These are phyloP conservation scores for Coniferiporia sulphurascens DNA, from an alignment of 1,284 basidiomycete species.

Conservation along the genomic window DNA sequence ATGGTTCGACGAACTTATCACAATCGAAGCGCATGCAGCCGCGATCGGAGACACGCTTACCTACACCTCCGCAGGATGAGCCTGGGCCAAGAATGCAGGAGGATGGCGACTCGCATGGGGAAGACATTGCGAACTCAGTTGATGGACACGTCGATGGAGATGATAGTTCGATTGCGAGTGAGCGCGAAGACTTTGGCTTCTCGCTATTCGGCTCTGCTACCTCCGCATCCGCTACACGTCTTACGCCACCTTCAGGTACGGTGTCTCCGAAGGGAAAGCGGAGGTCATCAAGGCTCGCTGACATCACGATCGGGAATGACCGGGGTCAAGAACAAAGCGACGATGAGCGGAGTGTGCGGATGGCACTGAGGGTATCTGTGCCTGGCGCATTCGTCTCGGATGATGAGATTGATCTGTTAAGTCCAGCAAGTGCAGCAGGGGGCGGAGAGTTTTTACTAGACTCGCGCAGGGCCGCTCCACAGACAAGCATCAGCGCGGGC, in stretches of 20 bases:
- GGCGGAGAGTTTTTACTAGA: not conserved
- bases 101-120: not conserved
- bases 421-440: conserved; percentile 7
- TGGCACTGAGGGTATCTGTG: conserved; percentile 1
- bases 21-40: not conserved
- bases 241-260: conserved; percentile 2
- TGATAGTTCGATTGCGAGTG: not conserved
- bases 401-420: conserved; percentile 13
- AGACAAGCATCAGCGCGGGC: not conserved
- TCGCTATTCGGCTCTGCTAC: conserved; percentile 8
- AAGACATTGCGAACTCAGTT: not conserved
- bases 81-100: not conserved
- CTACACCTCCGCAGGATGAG: conserved; percentile 16
- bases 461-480: not conserved
- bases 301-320: no score
- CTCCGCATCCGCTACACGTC: not conserved
- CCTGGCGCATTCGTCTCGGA: conserved; percentile 16
- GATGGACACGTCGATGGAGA: not conserved
- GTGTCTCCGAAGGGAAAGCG: conserved; percentile 4
- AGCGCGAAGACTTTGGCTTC: conserved; percentile 10
- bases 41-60: conserved; percentile 3
- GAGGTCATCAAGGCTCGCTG: conserved; percentile 3
- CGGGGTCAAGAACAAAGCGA: not conserved
- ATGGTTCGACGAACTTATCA: not conserved
- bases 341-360: not conserved